Base-by-base conservation (phyloP, 148 eudicot genomes). In the Camellia japonica region DNA sequence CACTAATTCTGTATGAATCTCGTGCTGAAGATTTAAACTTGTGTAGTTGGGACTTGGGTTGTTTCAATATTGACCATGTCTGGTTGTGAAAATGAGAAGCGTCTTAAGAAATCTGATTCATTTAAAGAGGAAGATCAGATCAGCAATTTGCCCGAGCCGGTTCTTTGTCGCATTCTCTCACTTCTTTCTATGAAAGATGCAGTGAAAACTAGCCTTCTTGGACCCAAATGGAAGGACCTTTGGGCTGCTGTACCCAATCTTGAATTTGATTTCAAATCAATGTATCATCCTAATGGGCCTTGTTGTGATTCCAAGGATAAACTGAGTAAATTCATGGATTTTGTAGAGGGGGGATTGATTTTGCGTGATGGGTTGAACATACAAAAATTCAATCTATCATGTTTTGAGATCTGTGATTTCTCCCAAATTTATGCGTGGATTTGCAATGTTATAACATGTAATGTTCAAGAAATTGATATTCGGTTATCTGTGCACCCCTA, bases 371-470 rank as follows among this genome's bases (percentile, higher is more conserved):
- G 75, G 59, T 13, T 52, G 18, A 72, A 20, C 75, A 72, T 72
- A 49, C 23, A 52, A 52, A 72, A 52, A 23, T 72, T 72, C 23
- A 15, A 6, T 12, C 60, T 72, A 19, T 52, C 75, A 1, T 72
- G 75, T 23, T 72, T 72, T 5, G 61, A 51, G 15, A 1, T 72
- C 19, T 72, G 60, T 72, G 75, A 72, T 52, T 72, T 72, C 43
- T 56, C 75, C 43, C 47, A n/a, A 20, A 52, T 72, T 19, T 72
- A 51, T 72, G 75, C 75, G n/a, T 72, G 75, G 75, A 72, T 72
- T 72, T 72, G 60, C 75, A 72, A 49, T 2, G 75, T 12, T 3
- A 49, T 72, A 12, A 72, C 75, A 19, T 72, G 75, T 72, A 72
- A 72, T 51, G 16, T 72, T 5, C 75, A 23, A 52, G 75, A 72